Percentiles rank a stretch among this genome's conserved stretches.
These are phyloP conservation scores for Lanmaoa rubissima DNA, from an alignment of 768 basidiomycete species.

Conservation along the genomic window DNA sequence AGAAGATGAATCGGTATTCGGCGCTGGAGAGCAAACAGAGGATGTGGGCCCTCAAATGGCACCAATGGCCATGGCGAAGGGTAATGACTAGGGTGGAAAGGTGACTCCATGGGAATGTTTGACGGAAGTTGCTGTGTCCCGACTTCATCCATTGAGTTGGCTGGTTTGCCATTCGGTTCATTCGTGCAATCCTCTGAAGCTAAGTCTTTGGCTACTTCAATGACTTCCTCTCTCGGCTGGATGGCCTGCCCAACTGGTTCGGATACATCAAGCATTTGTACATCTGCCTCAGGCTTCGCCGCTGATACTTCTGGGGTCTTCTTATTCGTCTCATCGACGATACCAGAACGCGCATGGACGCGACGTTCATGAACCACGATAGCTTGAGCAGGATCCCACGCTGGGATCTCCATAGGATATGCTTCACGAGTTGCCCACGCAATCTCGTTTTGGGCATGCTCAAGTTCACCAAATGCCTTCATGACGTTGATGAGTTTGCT, in stretches of 20 bases:
- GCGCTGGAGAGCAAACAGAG: slow-evolving; percentile 26
- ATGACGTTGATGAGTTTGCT: slow-evolving; percentile 24
- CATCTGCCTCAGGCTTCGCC: not conserved
- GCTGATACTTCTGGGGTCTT: not conserved
- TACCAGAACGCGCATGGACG: not conserved
- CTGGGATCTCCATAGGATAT: slow-evolving; percentile 17
- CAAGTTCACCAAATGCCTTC: slow-evolving; percentile 18
- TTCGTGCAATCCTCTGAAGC: not conserved
- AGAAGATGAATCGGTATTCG: slow-evolving; percentile 35
- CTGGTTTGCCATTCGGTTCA: not conserved
- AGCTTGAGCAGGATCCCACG: slow-evolving; percentile 17
- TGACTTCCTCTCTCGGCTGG: not conserved
- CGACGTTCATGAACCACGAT: slow-evolving; percentile 9
- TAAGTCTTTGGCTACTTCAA: not conserved
- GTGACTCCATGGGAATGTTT: slow-evolving; percentile 3
- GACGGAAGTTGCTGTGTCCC: not conserved
- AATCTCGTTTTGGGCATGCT: slow-evolving; percentile 16
- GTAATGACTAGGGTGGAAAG: slow-evolving; percentile 35
- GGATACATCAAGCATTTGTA: not conserved
- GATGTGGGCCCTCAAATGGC: slow-evolving; percentile 34
- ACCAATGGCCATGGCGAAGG: slow-evolving; percentile 40
- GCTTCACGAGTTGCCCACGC: slow-evolving; percentile 16
- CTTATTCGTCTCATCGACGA: not conserved
- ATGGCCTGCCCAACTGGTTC: not conserved
- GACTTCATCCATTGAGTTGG: not conserved